Evolutionary conservation across 805 yeast genomes (phyloP), one percentile per base, ranked within the genome.

Genomic region (Candida koratica): DNA sequence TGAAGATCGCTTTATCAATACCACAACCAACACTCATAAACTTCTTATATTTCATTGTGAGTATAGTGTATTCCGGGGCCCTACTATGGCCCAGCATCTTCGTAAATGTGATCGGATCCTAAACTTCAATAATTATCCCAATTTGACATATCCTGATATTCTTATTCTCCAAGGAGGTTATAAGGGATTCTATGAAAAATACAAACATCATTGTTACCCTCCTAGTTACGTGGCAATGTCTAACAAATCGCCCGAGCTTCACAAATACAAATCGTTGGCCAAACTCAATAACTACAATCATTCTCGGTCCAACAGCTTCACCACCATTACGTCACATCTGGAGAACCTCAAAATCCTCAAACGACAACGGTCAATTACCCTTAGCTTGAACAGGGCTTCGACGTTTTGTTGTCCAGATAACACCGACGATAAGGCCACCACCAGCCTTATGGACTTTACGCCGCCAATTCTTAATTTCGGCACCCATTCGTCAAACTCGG

Each of bases 41-140:
- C 62, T 93, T 37, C 56, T 90, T 5, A 70, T 93, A 8, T 90
- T 93, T 66, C 97, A 93, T 60, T 93, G 98, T 61, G 98, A 93
- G 60, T 90, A 87, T 56, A 82, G 94, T 25, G 77, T 94, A 5
- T 86, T 82, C 54, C 71, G 98, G 41, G 96, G 97, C n/a, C 98
- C 98, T 4, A 65, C 82, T 32, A 77, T 93, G 83, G 97, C 97
- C 1, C 68, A 79, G 36, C 88, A 87, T 55, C 69, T 93, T 38
- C 69, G 98, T 43, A 81, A 81, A 41, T 74, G 84, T 48, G 98
- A 93, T 61, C 74, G 98, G 44, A 72, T 73, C 25, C 48, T 77
- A 35, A 88, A 89, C 56, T 69, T 77, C 43, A 78, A 81, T 38
- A 68, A 73, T 42, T 93, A 93, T 59, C 98, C 98, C 0, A 65